Evolutionary conservation across 2,329 filamentous ascomycete genomes (phyloP).

Genomic region (Clonostachys chloroleuca): DNA sequence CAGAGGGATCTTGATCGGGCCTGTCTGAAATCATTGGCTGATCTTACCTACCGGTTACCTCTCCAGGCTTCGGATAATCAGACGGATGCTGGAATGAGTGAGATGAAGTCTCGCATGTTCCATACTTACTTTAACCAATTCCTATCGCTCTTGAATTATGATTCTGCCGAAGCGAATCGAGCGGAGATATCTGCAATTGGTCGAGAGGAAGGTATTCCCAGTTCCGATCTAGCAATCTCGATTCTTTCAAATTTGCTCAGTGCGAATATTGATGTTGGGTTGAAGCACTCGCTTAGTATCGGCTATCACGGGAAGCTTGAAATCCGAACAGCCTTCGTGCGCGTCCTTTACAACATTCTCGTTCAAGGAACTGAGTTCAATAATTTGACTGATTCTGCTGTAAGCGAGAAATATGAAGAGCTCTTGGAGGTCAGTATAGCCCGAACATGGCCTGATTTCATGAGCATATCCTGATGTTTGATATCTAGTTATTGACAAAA

Average conservation of each 20-base stretch:
- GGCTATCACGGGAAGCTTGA: conserved; percentile 68
- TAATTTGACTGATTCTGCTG: conserved; percentile 61
- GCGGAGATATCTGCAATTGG: conserved; percentile 22
- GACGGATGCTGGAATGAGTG: conserved; percentile 61
- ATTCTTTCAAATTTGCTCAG: conserved; percentile 66
- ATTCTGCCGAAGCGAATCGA: conserved; percentile 34
- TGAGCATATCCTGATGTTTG: conserved; percentile 3
- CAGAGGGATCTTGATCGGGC: conserved; percentile 64
- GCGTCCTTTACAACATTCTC: conserved; percentile 66
- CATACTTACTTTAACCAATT: conserved; percentile 69
- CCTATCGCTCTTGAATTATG: conserved; percentile 59
- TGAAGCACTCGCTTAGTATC: conserved; percentile 66
- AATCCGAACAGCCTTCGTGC: conserved; percentile 66
- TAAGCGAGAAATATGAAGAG: conserved; percentile 66
- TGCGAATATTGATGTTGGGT: conserved; percentile 66
- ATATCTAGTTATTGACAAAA: conserved; percentile 48
- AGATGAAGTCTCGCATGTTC: conserved; percentile 68
- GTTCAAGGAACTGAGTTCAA: conserved; percentile 70
- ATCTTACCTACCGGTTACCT: conserved; percentile 62
- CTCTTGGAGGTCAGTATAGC: conserved; percentile 45
- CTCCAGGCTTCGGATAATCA: conserved; percentile 62
- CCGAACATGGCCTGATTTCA: not conserved
- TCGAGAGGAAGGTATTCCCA: conserved; percentile 50
- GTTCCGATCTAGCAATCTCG: conserved; percentile 60
- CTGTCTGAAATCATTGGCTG: conserved; percentile 60